phyloP scores from a whole-genome alignment of 805 yeast genomes.

The Wickerhamomyces sydowiorum region DNA sequence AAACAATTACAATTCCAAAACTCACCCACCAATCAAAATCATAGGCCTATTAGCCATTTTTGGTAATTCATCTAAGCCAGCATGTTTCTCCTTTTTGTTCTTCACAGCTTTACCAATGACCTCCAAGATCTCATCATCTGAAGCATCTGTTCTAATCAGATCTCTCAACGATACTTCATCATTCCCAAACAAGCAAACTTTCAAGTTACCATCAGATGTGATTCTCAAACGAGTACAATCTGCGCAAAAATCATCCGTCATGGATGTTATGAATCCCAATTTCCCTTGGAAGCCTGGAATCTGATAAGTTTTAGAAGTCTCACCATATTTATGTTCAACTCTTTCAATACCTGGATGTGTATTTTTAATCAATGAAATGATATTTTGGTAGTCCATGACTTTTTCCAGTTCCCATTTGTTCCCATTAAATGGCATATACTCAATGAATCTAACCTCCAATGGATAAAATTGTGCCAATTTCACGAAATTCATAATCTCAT shows the following conservation, averaged over 20 bases:
- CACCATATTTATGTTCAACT: constrained; percentile 31
- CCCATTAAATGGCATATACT: constrained; percentile 56
- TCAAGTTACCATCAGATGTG: constrained; percentile 49
- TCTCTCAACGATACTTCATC: constrained; percentile 44
- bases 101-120: constrained; percentile 41
- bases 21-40: constrained; percentile 51
- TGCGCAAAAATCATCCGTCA: constrained; percentile 48
- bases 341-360: constrained; percentile 24
- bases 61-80: constrained; percentile 42
- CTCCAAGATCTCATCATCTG: constrained; percentile 30
- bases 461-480: constrained; percentile 32
- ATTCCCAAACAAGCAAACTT: constrained; percentile 50
- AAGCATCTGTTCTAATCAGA: constrained; percentile 30
- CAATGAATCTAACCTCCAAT: constrained; percentile 47
- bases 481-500: constrained; percentile 43
- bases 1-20: no score
- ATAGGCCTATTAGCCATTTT: constrained; percentile 46
- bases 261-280: constrained; percentile 49
- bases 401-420: constrained; percentile 44
- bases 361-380: constrained; percentile 27
- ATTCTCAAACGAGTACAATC: constrained; percentile 47
- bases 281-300: constrained; percentile 39
- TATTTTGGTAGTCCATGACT: constrained; percentile 40
- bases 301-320: constrained; percentile 41
- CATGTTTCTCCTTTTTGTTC: constrained; percentile 43